Percentiles rank a stretch among this genome's conserved stretches.
Conservation (phyloP, 306 rosid species). For the Cucumis cinereus region DNA sequence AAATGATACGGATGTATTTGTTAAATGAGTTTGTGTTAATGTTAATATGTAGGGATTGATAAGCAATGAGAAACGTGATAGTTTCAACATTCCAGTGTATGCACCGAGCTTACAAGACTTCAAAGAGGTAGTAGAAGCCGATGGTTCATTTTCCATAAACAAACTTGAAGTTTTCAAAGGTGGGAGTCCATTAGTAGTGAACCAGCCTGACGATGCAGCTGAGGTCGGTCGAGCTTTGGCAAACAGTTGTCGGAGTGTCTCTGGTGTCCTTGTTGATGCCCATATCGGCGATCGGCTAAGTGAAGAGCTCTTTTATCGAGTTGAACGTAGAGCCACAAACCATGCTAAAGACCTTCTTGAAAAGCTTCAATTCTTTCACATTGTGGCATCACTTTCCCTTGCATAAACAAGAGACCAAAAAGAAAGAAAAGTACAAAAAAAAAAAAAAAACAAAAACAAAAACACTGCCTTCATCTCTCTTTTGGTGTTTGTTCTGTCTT, state of each 20-base stretch:
- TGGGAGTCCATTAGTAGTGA: conserved; percentile 91
- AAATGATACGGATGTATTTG: neutral
- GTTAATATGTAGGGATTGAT: conserved; percentile 41
- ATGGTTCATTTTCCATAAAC: conserved; percentile 69
- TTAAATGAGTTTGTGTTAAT: neutral
- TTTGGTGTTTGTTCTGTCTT: conserved; percentile 2
- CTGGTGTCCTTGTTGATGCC: conserved; percentile 82
- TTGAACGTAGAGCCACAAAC: conserved; percentile 37
- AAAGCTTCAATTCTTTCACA: conserved; percentile 78
- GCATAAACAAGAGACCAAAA: neutral
- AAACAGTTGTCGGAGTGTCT: conserved; percentile 64
- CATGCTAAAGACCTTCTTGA: conserved; percentile 68
- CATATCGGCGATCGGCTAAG: conserved; percentile 78
- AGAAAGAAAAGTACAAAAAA: neutral
- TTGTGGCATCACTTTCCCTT: conserved; percentile 83
- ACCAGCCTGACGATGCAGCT: conserved; percentile 44
- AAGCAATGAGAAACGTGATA: conserved; percentile 57
- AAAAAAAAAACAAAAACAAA: neutral
- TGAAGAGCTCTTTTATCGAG: conserved; percentile 55
- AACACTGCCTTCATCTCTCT: neutral
- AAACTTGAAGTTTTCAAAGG: conserved; percentile 88
- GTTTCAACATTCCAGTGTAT: conserved; percentile 76
- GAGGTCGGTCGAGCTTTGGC: conserved; percentile 71
- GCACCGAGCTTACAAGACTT: conserved; percentile 84
- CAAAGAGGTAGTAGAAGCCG: conserved; percentile 74